Evolutionary conservation across 768 basidiomycete species (phyloP).

Genomic region (Russula earlei): DNA sequence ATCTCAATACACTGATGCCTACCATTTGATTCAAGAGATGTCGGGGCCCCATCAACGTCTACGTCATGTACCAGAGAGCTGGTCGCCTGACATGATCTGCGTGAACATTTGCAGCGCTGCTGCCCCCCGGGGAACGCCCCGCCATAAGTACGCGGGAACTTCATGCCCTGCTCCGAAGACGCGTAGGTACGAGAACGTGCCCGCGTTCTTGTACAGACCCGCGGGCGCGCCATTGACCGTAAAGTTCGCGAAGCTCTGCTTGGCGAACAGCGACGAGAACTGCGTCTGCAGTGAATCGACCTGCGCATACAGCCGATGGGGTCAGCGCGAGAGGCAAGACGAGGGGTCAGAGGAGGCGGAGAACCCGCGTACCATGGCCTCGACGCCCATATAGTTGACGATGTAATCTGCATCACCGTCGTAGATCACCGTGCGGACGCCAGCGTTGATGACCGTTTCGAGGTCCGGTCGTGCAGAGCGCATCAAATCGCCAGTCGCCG

Average conservation of each 20-base stretch:
- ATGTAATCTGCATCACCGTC: conserved; percentile 55
- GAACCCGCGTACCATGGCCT: conserved; percentile 40
- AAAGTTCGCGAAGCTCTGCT: conserved; percentile 38
- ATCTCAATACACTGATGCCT: too few relatives aligned
- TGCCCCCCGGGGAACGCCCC: conserved; percentile 22
- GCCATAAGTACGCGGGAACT: conserved; percentile 27
- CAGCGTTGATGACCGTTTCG: conserved; percentile 50
- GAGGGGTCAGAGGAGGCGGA: neutral
- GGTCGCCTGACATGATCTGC: conserved; percentile 28
- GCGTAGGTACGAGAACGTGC: conserved; percentile 46
- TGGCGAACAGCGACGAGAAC: conserved; percentile 34
- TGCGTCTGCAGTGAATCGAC: conserved; percentile 39
- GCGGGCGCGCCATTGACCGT: conserved; percentile 41
- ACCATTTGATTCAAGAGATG: too few relatives aligned
- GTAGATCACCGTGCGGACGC: conserved; percentile 44
- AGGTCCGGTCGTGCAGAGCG: conserved; percentile 36
- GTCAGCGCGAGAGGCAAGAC: neutral
- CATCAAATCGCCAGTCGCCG: conserved; percentile 52
- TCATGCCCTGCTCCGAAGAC: conserved; percentile 37
- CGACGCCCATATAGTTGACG: conserved; percentile 45
- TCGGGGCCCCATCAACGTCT: neutral
- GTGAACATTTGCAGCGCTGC: conserved; percentile 29
- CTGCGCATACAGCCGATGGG: conserved; percentile 21
- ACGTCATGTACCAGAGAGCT: conserved; percentile 23
- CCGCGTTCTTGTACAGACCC: conserved; percentile 51